phyloP scores from a whole-genome alignment of 345 rosid species.

The Orychophragmus violaceus region DNA sequence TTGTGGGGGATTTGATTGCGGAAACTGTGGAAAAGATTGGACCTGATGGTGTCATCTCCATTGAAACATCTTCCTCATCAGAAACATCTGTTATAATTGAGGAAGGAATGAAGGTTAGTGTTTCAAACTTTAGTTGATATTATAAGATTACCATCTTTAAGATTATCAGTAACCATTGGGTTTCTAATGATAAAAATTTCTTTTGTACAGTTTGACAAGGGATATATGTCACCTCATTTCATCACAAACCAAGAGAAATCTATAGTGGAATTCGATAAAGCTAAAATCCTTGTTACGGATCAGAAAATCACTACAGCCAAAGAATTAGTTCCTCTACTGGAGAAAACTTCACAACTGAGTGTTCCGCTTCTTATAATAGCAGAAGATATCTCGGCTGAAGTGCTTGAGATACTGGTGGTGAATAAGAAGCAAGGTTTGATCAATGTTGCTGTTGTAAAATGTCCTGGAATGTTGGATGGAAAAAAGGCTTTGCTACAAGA shows the following conservation, averaged over 20 bases:
- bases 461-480: constrained; percentile 70
- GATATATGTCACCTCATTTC: constrained; percentile 74
- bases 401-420: constrained; percentile 60
- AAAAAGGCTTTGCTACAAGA: constrained; percentile 87
- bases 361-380: constrained; percentile 78
- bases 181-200: neutral
- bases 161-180: neutral
- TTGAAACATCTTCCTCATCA: constrained; percentile 67
- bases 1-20: constrained; percentile 57
- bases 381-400: constrained; percentile 63
- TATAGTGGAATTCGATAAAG: constrained; percentile 70
- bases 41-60: constrained; percentile 72
- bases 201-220: constrained; percentile 70
- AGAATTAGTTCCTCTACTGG: constrained; percentile 65
- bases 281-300: constrained; percentile 75
- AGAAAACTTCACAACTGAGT: constrained; percentile 66
- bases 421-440: constrained; percentile 72
- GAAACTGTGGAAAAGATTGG: constrained; percentile 77
- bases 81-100: constrained; percentile 66
- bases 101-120: constrained; percentile 85
- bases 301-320: constrained; percentile 57
- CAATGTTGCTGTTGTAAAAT: constrained; percentile 76
- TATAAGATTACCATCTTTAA: neutral
- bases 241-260: constrained; percentile 74
- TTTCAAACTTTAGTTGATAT: neutral